A percentile compares a stretch with the other conserved stretches of the same genome.
phyloP scores from a whole-genome alignment of 805 yeast genomes.

The Ogataea saltuana region DNA sequence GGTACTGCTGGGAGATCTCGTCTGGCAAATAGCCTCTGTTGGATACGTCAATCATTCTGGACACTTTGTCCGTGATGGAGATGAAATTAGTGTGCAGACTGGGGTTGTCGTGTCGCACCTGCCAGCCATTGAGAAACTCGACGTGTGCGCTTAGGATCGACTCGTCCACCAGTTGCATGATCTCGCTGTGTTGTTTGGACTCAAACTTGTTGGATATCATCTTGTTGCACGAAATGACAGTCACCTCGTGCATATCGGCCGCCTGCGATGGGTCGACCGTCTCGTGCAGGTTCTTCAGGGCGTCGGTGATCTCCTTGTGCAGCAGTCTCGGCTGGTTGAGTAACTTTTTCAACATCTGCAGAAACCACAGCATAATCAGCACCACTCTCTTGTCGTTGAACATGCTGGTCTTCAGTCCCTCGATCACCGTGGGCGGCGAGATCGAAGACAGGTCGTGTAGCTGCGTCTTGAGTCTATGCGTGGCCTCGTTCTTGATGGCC shows the following conservation, averaged over 20 bases:
- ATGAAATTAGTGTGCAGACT: conserved; percentile 31
- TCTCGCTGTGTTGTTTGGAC: conserved; percentile 7
- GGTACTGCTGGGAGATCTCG: conserved; percentile 19
- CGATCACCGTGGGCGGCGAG: conserved; percentile 19
- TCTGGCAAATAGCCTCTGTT: conserved; percentile 26
- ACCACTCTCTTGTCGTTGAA: conserved; percentile 34
- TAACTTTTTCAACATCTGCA: conserved; percentile 31
- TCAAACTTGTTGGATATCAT: conserved; percentile 21
- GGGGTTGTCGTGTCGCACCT: conserved; percentile 32
- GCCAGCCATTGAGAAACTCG: conserved; percentile 38
- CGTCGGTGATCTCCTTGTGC: conserved; percentile 13
- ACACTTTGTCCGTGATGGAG: conserved; percentile 25
- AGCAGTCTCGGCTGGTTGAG: conserved; percentile 27
- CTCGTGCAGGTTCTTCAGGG: conserved; percentile 12
- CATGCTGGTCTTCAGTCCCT: conserved; percentile 21
- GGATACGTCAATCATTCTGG: conserved; percentile 27
- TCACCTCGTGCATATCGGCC: conserved; percentile 25
- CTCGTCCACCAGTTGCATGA: conserved; percentile 15
- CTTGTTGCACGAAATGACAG: conserved; percentile 31
- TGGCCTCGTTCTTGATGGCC: conserved; percentile 17
- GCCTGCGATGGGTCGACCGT: conserved; percentile 23
- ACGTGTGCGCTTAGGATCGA: conserved; percentile 30
- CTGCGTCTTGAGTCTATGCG: conserved; percentile 14
- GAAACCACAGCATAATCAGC: conserved; percentile 33
- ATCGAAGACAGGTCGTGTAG: conserved; percentile 21